Percentiles rank a stretch among this genome's conserved stretches.
Evolutionary conservation across 1,284 basidiomycete species (phyloP).

Genomic region (Tilletia caries): DNA sequence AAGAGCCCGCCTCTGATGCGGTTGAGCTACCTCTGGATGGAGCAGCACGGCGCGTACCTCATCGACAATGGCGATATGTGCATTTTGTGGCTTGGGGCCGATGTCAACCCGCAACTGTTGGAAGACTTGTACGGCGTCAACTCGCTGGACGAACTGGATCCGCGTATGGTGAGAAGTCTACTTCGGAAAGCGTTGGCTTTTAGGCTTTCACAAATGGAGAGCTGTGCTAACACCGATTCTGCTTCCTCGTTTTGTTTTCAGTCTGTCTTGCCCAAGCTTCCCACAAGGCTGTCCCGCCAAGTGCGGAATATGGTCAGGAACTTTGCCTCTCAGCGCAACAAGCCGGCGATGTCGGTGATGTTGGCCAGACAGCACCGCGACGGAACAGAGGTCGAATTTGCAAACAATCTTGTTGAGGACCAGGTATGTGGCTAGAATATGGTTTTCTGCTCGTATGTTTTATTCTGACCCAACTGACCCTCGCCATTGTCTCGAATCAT

Average conservation of each 20-base stretch:
- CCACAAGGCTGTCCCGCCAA: slow-evolving; percentile 76
- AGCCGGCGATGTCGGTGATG: slow-evolving; percentile 66
- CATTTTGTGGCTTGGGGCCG: slow-evolving; percentile 85
- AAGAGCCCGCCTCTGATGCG: slow-evolving; percentile 77
- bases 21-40: slow-evolving; percentile 81
- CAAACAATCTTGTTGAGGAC: slow-evolving; percentile 95
- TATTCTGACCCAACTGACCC: background rate
- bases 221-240: background rate
- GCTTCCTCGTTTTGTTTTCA: slow-evolving; percentile 47
- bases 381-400: slow-evolving; percentile 87
- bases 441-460: too few species aligned
- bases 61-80: slow-evolving; percentile 88
- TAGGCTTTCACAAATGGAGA: too few species aligned
- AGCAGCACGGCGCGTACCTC: slow-evolving; percentile 82
- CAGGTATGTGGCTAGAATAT: slow-evolving; percentile 51
- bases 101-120: slow-evolving; percentile 76
- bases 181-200: background rate
- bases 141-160: slow-evolving; percentile 70
- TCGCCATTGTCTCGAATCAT: too few species aligned
- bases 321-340: slow-evolving; percentile 65
- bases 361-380: slow-evolving; percentile 91
- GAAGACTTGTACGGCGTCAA: slow-evolving; percentile 82
- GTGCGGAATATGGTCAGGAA: slow-evolving; percentile 76
- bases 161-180: slow-evolving; percentile 70
- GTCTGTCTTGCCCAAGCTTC: slow-evolving; percentile 70